Conservation (phyloP, 2,329 filamentous ascomycete species). For the Phyllachora maydis region DNA sequence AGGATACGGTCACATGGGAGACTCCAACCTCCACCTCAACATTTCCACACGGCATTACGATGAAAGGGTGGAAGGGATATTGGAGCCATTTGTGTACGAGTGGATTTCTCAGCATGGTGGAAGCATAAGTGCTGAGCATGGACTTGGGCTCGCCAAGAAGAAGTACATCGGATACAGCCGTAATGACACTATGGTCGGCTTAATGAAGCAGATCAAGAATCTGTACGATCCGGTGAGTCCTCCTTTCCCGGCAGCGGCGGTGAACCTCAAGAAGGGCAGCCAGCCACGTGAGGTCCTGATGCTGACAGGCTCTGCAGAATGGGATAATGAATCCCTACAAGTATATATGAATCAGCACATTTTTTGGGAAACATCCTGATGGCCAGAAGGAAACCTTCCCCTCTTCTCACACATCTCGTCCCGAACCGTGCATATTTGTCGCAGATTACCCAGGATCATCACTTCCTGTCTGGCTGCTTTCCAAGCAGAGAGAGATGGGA, state of each 20-base stretch:
- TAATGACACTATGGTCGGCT: slow-evolving; percentile 61
- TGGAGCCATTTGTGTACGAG: slow-evolving; percentile 95
- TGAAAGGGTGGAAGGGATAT: slow-evolving; percentile 62
- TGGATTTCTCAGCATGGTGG: slow-evolving; percentile 80
- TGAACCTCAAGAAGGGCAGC: no score
- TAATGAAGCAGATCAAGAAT: slow-evolving; percentile 93
- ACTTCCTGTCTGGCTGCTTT: no score
- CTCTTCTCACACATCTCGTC: no score
- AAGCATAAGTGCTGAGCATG: slow-evolving; percentile 94
- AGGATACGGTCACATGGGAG: slow-evolving; percentile 96
- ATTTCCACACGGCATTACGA: slow-evolving; percentile 67
- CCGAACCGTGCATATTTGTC: no score
- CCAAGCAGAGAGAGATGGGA: no score
- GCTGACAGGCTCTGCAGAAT: slow-evolving; percentile 34
- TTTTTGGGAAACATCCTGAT: no score
- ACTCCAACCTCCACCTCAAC: slow-evolving; percentile 89
- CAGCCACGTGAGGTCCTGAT: no score
- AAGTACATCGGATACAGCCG: slow-evolving; percentile 86
- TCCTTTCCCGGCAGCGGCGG: no score
- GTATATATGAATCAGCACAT: slow-evolving; percentile 55
- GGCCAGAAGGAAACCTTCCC: no score
- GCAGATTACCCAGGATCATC: no score
- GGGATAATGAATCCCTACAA: slow-evolving; percentile 99
- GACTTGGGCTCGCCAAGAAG: slow-evolving; percentile 86
- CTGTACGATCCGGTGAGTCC: slow-evolving; percentile 77